Evolutionary conservation across 2,329 filamentous ascomycete genomes (phyloP), one percentile per base, ranked within the genome.

Genomic region (Fusarium heterosporum): DNA sequence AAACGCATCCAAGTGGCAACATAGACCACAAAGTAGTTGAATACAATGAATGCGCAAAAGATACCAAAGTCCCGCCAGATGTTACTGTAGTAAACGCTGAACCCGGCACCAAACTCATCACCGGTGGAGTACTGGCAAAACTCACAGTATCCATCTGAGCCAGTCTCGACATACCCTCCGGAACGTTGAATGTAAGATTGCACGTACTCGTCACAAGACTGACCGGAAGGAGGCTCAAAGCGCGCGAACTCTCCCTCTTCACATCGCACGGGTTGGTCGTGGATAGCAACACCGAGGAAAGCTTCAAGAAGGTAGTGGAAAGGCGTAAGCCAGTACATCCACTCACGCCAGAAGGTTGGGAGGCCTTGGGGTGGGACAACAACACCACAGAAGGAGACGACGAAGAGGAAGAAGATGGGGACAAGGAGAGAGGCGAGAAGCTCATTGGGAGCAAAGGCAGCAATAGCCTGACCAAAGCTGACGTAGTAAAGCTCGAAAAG

Each of bases 321-420:
- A 0, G 90, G 90, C 0, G 88, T 88, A 22, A 91, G 80, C 76
- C 85, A 87, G 75, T 91, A 91, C 85, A 89, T 87, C 84, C 84
- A 87, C 9, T 77, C 77, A 14, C 82, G 80, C 89, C 90, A 92
- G 74, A 92, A 92, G 2, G 79, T 75, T 0, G 87, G 86, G 1
- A 92, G 76, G 5, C 82, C 81, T 3, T 66, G 72, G 16, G 86
- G 87, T 0, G 89, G 89, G 1, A 92, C 89, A 11, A 91, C 84
- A 8, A 92, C 87, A 57, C 90, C 90, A 74, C 89, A 91, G 81
- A 92, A 92, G 10, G 85, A 85, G 22, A 90, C 83, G 36, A 91
- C 84, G 69, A 92, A 91, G 26, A 89, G 84, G 78, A 92, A 90
- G 77, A 91, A 90, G 6, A 90, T 74, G 0, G 90, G 90, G 1